Conservation (phyloP, 305 asterid species). For the Fraxinus sp. region DNA sequence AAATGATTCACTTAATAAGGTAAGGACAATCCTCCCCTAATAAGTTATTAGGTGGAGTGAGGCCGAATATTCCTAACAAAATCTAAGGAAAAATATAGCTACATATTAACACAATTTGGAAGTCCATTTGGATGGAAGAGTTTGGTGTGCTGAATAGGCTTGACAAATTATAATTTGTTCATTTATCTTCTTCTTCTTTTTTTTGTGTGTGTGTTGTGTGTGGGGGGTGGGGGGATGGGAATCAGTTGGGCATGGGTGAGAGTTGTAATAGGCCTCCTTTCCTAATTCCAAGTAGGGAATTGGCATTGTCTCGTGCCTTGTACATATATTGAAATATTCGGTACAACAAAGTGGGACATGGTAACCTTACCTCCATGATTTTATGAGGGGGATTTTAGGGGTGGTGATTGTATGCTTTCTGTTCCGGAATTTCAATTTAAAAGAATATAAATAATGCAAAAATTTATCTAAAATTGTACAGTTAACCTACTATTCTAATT, state of each 20-base stretch:
- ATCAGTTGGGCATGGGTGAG: background rate
- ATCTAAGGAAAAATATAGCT: too few species aligned
- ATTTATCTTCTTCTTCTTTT: too few species aligned
- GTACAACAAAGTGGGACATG: background rate
- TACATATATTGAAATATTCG: background rate
- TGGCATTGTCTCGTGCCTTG: background rate
- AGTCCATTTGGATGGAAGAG: too few species aligned
- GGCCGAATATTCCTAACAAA: too few species aligned
- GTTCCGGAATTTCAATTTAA: background rate
- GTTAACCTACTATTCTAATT: background rate
- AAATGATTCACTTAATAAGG: too few species aligned
- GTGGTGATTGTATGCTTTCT: background rate
- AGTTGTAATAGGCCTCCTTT: background rate
- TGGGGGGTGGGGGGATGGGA: too few species aligned
- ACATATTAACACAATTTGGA: too few species aligned
- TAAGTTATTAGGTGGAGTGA: too few species aligned
- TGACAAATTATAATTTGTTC: too few species aligned
- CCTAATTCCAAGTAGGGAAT: background rate
- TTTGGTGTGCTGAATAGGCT: too few species aligned
- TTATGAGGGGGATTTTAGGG: background rate
- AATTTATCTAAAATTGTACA: background rate
- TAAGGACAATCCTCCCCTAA: too few species aligned
- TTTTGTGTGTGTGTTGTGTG: too few species aligned
- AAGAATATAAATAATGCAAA: background rate
- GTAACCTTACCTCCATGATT: background rate